Evolutionary conservation across 192 early-diverging fungal genomes (phyloP), one percentile per base, ranked within the genome.

Genomic region (Rhizophagus clarus): DNA sequence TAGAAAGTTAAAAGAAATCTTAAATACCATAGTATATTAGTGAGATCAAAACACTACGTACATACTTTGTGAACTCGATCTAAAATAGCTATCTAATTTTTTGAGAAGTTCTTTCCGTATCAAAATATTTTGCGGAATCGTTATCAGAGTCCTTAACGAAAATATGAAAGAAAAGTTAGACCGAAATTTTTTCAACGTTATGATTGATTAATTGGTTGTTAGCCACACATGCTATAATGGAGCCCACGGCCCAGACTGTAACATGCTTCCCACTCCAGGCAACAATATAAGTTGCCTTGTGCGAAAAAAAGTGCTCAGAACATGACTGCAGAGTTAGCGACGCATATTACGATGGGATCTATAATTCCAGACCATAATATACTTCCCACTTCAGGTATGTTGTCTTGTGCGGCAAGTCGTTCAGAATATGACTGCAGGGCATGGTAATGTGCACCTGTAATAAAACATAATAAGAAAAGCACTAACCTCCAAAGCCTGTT

Each of bases 391-490:
- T 77, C 76, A 47, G 15, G n/a, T n/a, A n/a, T n/a, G n/a, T n/a
- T n/a, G n/a, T n/a, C 76, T 66, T 66, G n/a, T 66, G 76, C 4
- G 62, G 67, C 2, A 49, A 77, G 67, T 77, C 62, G 5, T 63
- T 77, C 76, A 77, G 63, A 66, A 66, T 37, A 77, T 29, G 42
- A 77, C 63, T 68, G 63, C 76, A 47, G 63, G 45, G 76, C 63
- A 77, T 67, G 76, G 63, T 77, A 40, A 72, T 37, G 22, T 76
- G 37, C 61, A 1, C 74, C 61, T 76, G 64, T 22, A 1, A 15
- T 31, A 22, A 34, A 49, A 56, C 20, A 62, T 29, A 62, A 32
- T 28, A 67, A 67, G 15, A 77, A 49, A 47, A 7, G 14, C 34
- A 74, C 72, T 49, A 15, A 47, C 76, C 76, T 77, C 12, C 34